Evolutionary conservation across 1,139 yeast species (phyloP).

Genomic region (Taiozyma sp.): DNA sequence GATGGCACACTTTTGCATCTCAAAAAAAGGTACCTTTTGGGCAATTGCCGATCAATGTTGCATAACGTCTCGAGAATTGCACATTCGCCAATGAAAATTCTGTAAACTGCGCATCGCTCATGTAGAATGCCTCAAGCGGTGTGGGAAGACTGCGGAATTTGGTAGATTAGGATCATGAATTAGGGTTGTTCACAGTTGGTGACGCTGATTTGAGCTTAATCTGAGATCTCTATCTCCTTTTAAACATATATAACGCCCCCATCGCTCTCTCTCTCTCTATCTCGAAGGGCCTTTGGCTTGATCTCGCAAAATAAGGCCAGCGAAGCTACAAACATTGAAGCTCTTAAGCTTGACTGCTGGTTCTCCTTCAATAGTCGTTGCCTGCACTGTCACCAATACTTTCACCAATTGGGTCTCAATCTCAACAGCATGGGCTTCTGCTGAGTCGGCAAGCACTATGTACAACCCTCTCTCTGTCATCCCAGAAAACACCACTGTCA

Average conservation of each 20-base stretch:
- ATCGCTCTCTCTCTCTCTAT: too few relatives aligned
- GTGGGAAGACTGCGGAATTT: neutral
- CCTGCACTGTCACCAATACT: neutral
- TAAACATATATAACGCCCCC: too few relatives aligned
- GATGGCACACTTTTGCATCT: neutral
- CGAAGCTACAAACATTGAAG: too few relatives aligned
- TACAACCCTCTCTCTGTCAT: conserved; percentile 1
- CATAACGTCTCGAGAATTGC: too few relatives aligned
- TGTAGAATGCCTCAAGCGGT: neutral
- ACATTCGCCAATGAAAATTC: neutral
- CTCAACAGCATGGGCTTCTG: neutral
- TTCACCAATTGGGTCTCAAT: neutral
- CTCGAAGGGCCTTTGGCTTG: neutral
- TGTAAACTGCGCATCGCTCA: neutral
- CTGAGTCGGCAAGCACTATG: neutral
- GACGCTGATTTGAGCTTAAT: neutral
- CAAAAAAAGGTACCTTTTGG: neutral
- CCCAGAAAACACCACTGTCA: conserved; percentile 4
- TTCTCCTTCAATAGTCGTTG: neutral
- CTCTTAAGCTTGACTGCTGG: neutral
- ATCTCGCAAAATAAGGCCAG: too few relatives aligned
- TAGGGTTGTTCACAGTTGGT: neutral
- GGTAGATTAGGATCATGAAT: neutral
- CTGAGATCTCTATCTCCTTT: neutral
- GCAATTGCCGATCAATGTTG: neutral